A percentile compares a stretch with the other conserved stretches of the same genome.
Conservation (phyloP, 805 yeast species). For the Candida dendrica region DNA sequence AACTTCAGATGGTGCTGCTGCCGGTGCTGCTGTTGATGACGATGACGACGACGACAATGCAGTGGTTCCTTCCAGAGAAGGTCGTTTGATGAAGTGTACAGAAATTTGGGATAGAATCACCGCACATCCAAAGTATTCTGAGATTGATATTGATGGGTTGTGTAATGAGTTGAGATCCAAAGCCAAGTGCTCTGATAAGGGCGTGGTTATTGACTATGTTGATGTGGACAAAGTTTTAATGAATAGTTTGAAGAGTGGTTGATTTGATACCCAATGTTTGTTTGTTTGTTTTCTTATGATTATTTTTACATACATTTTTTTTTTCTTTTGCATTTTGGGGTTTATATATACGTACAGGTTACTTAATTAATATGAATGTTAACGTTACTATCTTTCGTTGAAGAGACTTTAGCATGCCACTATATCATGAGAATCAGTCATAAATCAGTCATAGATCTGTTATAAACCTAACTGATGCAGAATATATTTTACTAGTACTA, state of each 20-base stretch:
- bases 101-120: conserved; percentile 97
- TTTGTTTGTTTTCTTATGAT: too few relatives aligned
- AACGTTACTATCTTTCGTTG: too few relatives aligned
- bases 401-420: too few relatives aligned
- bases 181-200: conserved; percentile 92
- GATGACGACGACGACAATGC: conserved; percentile 28
- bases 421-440: too few relatives aligned
- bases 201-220: conserved; percentile 76
- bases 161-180: conserved; percentile 83
- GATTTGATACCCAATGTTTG: too few relatives aligned
- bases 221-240: conserved; percentile 61
- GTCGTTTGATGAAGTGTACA: conserved; percentile 62
- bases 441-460: too few relatives aligned
- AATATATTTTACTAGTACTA: too few relatives aligned
- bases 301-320: too few relatives aligned
- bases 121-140: conserved; percentile 87
- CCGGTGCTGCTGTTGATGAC: conserved; percentile 3
- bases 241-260: conserved; percentile 4
- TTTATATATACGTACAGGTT: too few relatives aligned
- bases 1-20: not conserved
- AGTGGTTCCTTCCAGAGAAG: conserved; percentile 66
- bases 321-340: too few relatives aligned
- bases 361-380: too few relatives aligned
- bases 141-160: conserved; percentile 88
- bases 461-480: too few relatives aligned